Evolutionary conservation across 441 rosid genomes (phyloP), one percentile per base, ranked within the genome.

Genomic region (Jatropha multifida): DNA sequence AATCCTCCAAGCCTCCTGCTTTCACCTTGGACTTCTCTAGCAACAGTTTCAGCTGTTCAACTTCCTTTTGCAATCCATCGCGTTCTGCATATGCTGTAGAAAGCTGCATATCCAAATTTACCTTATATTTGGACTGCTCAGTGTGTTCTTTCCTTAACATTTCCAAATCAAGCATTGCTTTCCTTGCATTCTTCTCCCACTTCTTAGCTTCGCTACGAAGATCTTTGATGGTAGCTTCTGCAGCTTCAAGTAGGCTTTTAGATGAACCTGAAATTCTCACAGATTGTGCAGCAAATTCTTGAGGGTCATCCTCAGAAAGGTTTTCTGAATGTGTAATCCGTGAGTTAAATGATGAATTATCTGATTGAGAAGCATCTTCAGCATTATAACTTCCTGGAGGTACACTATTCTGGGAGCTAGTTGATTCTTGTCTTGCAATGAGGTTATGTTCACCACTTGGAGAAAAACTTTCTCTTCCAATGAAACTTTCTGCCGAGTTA

Each of bases 131-230:
- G 46, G 88, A 88, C 74, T 74, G 85, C n/a, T 86, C 88, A 17
- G 85, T 79, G 73, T 72, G 72, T 63, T 87, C 87, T 79, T 84
- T 86, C 76, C 79, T 86, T 79, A 84, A 55, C 5, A 67, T 49
- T 55, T 89, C 92, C 81, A 87, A 74, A 49, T 88, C 93, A 55
- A 85, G 79, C 83, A 65, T 84, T 20, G 83, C 69, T 72, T 87
- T 88, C 68, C 79, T 78, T 4, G 93, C 84, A 68, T 81, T 86
- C 78, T 85, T 82, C 84, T 90, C 85, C 92, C 90, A 89, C 86
- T 76, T 82, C 76, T 84, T 87, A 6, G 90, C 82, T 83, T 89
- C 89, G 18, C 70, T 80, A 0, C 49, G 79, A 55, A 89, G 87
- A 54, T 88, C 84, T 67, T 77, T 75, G 61, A 87, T 89, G 14